These are phyloP conservation scores for Penicillium malachiteum DNA, from an alignment of 495 filamentous ascomycete genomes.

Conservation along the genomic window DNA sequence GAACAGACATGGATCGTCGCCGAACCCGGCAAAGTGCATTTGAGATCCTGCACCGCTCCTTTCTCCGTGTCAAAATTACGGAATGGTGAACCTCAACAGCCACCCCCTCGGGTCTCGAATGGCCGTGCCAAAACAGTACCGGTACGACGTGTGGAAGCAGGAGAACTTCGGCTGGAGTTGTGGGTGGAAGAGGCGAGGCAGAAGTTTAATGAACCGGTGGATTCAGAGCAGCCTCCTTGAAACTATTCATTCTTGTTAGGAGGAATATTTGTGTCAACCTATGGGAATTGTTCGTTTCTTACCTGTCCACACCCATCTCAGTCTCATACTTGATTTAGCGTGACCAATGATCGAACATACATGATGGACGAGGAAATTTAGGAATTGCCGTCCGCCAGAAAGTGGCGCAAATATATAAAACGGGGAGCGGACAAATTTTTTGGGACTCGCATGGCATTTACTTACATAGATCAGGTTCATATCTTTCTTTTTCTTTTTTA, in stretches of 20 bases:
- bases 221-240: slow-evolving; percentile 43
- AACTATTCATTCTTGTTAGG: slow-evolving; percentile 16
- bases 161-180: slow-evolving; percentile 53
- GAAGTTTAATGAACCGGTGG: slow-evolving; percentile 53
- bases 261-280: slow-evolving; percentile 16
- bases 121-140: slow-evolving; percentile 52
- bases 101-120: slow-evolving; percentile 40
- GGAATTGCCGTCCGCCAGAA: slow-evolving; percentile 40
- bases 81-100: slow-evolving; percentile 38
- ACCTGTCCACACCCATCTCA: slow-evolving; percentile 27
- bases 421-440: slow-evolving; percentile 40
- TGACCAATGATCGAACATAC: slow-evolving; percentile 52
- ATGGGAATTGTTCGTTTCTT: slow-evolving; percentile 29
- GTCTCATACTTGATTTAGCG: slow-evolving; percentile 50
- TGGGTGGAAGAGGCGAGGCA: slow-evolving; percentile 58
- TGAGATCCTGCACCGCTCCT: slow-evolving; percentile 46
- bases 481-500: slow-evolving; percentile 31
- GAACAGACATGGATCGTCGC: slow-evolving; percentile 55
- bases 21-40: slow-evolving; percentile 49
- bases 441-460: slow-evolving; percentile 48
- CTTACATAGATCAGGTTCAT: slow-evolving; percentile 47
- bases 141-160: slow-evolving; percentile 53
- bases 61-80: slow-evolving; percentile 46
- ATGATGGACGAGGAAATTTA: slow-evolving; percentile 47
- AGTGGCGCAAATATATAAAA: slow-evolving; percentile 49